Conservation (phyloP, 768 basidiomycete species). For the Mycena polygramma region DNA sequence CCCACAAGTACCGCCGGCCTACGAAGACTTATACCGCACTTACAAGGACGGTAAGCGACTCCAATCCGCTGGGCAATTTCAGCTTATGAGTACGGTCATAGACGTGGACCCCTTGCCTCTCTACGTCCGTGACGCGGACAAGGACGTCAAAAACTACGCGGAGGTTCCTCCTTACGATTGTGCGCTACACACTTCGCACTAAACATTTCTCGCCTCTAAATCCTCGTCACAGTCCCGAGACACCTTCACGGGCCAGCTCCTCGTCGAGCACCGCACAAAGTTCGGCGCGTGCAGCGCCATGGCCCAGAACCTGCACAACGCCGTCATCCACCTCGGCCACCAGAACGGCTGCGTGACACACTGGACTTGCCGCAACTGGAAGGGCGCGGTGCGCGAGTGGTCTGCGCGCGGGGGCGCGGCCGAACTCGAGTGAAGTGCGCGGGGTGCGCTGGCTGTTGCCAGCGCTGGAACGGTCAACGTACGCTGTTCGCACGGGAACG, state of each 20-base stretch:
- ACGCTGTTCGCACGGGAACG: conserved; percentile 41
- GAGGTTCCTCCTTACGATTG: no score
- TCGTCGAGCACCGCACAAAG: conserved; percentile 91
- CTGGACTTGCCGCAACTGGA: conserved; percentile 98
- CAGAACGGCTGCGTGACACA: conserved; percentile 96
- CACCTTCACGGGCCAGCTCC: conserved; percentile 90
- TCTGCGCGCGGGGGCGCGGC: conserved; percentile 73
- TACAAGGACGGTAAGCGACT: no score
- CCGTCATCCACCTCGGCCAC: conserved; percentile 94
- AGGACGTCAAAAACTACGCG: no score
- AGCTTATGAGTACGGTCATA: no score
- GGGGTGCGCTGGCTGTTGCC: conserved; percentile 85
- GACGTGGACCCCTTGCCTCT: no score
- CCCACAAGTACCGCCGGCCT: no score
- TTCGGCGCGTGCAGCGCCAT: conserved; percentile 88
- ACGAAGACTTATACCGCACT: no score
- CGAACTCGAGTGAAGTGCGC: conserved; percentile 87
- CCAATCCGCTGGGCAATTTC: no score
- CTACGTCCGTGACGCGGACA: no score
- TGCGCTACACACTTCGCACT: no score
- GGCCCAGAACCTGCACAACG: conserved; percentile 93
- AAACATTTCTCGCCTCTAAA: no score
- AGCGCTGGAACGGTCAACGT: conserved; percentile 90
- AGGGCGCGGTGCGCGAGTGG: conserved; percentile 86
- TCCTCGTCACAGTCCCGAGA: no score